Evolutionary conservation across 139 green algal species (phyloP), one percentile per base, ranked within the genome.

Genomic region (Chlorella sp.): DNA sequence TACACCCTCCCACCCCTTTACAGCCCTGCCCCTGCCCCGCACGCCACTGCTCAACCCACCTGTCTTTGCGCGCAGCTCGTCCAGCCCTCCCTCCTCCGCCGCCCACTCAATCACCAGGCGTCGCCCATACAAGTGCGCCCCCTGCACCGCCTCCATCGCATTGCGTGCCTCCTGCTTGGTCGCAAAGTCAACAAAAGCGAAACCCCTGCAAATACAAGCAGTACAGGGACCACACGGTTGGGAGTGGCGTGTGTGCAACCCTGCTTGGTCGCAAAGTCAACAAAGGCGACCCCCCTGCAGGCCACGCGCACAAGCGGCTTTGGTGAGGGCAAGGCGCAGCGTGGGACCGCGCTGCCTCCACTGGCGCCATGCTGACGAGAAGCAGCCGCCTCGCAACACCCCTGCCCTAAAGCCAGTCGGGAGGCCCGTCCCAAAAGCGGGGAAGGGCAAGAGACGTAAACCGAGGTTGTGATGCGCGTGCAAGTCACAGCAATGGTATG

Each of bases 91-190:
- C 16, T 96, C 96, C 77, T 97, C 96, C 90, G 96, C 92, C 9
- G 97, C 97, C 87, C 96, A 97, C 91, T 99, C 97, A 21, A 99
- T 87, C 11, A 98, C 96, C 64, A 99, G 88, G 3, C 98, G 93
- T 3, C 98, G 93, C 2, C 98, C 98, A 86, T 99, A 99, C 77
- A 99, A 90, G 90, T 99, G 98, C 22, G 96, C 40, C 95, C 84
- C 84, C 84, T 92, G 86, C 64, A 99, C 94, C 0, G 96, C 94
- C 22, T 94, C 91, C 85, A 95, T 80, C 0, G 95, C 95, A 28
- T 75, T 89, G 61, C 86, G 69, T 0, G 96, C 95, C 85, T 95
- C 94, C 81, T 96, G 95, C 89, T 96, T 95, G 2, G 95, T 98
- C 14, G 95, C 93, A 86, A 98, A 99, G 90, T 99, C 98, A 57